Conservation (phyloP, 1,139 yeast genomes). For the Saccharomyces hybrid region DNA sequence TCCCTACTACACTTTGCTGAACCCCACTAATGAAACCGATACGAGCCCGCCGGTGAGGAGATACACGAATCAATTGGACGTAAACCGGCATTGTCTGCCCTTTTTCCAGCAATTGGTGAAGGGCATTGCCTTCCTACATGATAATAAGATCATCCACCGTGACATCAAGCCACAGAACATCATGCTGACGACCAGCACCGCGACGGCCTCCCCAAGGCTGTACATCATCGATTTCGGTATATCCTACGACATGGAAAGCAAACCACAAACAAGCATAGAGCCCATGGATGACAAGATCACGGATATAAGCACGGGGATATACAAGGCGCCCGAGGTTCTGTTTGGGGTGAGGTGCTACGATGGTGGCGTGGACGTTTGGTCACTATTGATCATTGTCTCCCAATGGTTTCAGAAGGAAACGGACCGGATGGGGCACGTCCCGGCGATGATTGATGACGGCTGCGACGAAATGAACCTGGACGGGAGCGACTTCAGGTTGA, state of each 20-base stretch:
- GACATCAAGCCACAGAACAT: conserved; percentile 82
- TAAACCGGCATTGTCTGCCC: conserved; percentile 19
- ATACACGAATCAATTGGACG: conserved; percentile 17
- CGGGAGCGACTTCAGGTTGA: conserved; percentile 57
- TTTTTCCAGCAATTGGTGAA: conserved; percentile 40
- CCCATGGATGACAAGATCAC: conserved; percentile 43
- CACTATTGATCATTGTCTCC: conserved; percentile 62
- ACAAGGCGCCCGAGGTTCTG: conserved; percentile 79
- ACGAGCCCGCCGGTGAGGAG: background rate
- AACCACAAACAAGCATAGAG: conserved; percentile 36
- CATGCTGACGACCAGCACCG: conserved; percentile 35
- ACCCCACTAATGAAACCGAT: conserved; percentile 2
- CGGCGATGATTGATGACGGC: conserved; percentile 29
- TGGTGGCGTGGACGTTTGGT: conserved; percentile 71
- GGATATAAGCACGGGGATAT: conserved; percentile 71
- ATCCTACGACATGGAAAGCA: conserved; percentile 41
- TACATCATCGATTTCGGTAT: conserved; percentile 77
- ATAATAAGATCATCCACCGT: conserved; percentile 67
- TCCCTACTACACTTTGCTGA: conserved; percentile 27
- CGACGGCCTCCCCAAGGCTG: conserved; percentile 24
- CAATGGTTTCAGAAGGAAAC: conserved; percentile 47
- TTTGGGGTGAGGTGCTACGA: conserved; percentile 61
- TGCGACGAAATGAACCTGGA: conserved; percentile 32
- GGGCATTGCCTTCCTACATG: conserved; percentile 49
- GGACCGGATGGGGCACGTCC: conserved; percentile 31